A percentile compares a stretch with the other conserved stretches of the same genome.
phyloP scores from a whole-genome alignment of 2,329 filamentous ascomycete genomes.

The Blastomyces percursus region DNA sequence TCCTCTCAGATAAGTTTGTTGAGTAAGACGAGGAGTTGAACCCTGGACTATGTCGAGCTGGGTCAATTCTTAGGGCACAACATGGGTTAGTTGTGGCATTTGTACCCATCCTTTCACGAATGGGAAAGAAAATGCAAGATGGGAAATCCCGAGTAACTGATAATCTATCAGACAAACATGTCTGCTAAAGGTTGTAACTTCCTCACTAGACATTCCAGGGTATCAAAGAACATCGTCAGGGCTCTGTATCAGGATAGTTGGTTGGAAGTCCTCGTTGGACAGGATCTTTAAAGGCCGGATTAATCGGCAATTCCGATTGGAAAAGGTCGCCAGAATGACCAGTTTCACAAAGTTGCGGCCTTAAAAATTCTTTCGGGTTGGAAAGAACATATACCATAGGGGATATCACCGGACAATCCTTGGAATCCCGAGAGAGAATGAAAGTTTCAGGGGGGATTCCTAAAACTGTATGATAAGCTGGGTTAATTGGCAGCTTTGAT shows the following conservation, averaged over 20 bases:
- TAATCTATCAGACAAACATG: not conserved
- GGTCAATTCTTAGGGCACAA: not conserved
- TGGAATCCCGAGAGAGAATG: not conserved
- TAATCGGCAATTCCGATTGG: conserved; percentile 8
- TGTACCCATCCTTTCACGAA: not conserved
- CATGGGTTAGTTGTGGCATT: not conserved
- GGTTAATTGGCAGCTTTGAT: conserved; percentile 1
- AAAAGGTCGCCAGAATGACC: conserved; percentile 1
- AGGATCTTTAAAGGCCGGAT: conserved; percentile 5
- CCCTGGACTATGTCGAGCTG: not conserved
- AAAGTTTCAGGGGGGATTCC: not conserved
- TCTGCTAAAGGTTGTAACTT: not conserved
- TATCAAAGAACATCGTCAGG: not conserved
- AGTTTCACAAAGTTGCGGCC: not conserved
- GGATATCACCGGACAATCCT: not conserved
- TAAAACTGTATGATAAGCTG: not conserved
- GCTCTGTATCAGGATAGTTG: not conserved
- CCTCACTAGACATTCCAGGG: not conserved
- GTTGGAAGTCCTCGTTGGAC: not conserved
- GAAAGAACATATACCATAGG: not conserved
- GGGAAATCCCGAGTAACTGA: not conserved
- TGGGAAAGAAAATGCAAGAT: not conserved
- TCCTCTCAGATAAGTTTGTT: not conserved
- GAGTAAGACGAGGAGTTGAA: not conserved
- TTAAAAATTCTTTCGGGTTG: not conserved